These are phyloP conservation scores for Vigna radiata DNA, from an alignment of 306 rosid genomes.

Conservation along the genomic window DNA sequence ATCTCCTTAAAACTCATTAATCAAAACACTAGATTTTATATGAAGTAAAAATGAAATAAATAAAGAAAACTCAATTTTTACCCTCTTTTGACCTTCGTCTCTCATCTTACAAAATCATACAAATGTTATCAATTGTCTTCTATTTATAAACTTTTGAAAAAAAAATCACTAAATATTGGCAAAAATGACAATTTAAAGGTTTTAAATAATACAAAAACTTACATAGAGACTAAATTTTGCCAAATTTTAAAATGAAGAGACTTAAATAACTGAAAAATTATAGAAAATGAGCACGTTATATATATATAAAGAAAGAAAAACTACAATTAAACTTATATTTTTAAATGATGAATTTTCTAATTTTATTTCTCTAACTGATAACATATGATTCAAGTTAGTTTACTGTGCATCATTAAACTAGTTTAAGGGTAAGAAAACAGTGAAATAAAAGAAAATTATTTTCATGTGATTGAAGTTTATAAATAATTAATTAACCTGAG, in stretches of 20 bases:
- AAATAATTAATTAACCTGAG: conserved; percentile 50
- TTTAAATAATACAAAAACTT: neutral
- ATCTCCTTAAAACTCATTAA: neutral
- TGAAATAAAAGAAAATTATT: neutral
- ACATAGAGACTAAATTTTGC: neutral
- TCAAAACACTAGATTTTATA: neutral
- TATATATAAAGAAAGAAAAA: no score
- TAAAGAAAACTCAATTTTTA: neutral
- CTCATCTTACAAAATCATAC: neutral
- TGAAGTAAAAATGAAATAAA: neutral
- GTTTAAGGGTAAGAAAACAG: neutral
- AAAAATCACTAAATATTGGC: neutral
- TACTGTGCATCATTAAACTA: neutral
- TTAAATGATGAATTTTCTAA: no score
- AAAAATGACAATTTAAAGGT: neutral
- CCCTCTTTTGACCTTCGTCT: neutral
- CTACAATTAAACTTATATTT: no score
- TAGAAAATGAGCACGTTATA: no score
- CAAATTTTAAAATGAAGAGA: neutral
- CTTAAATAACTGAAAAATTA: no score
- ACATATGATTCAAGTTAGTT: neutral
- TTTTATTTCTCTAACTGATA: no score
- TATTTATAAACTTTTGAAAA: no score
- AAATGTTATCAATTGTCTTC: neutral
- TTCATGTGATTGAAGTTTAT: conserved; percentile 1